Base-by-base conservation (phyloP, 768 basidiomycete species). In the Termitomyces sp. region DNA sequence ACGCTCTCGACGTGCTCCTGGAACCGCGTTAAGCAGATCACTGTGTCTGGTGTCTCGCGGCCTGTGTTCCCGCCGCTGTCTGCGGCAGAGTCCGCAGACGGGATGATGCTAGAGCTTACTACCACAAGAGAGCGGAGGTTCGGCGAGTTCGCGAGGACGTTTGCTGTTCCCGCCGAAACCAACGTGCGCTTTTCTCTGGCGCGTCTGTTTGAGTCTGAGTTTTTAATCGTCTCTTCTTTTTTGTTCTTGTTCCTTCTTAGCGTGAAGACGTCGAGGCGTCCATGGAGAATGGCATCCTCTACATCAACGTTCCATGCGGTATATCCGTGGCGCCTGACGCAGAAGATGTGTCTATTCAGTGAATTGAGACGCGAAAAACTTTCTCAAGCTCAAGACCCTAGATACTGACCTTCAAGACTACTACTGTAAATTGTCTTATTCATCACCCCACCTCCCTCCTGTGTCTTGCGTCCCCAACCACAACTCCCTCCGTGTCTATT, bases 21-120 rank as follows among this genome's bases (percentile, higher is more conserved):
- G 76, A 90, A 84, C 64, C 79, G 84, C 63, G 79, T 84, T 63
- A 86, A 79, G 68, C 85, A 88, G 67, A 74, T 91, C 65, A 80
- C 78, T 53, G 78, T 91, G 57, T 70, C 75, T 22, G 89, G 87
- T 42, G 68, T 71, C 65, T 74, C 72, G 51, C 66, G 73, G 40
- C 74, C 85, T 12, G 72, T 72, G 28, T 77, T 87, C 62, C 71
- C 75, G 33, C 45, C 65, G 57, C 49, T 64, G 55, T 58, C 65
- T 49, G 22, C 46, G 22, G 46, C 55, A 50, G 64, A 62, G 35
- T 62, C 61, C 24, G 46, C 50, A 52, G 70, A 68, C 49, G 76
- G 69, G 42, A 51, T 59, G 58, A 51, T 61, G 56, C 46, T 59
- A 42, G 67, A 63, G 33, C 58, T 64, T 36, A 63, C 63, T 20